Conservation (phyloP, 2,329 filamentous ascomycete species). For the Pestalotiopsis sp. region DNA sequence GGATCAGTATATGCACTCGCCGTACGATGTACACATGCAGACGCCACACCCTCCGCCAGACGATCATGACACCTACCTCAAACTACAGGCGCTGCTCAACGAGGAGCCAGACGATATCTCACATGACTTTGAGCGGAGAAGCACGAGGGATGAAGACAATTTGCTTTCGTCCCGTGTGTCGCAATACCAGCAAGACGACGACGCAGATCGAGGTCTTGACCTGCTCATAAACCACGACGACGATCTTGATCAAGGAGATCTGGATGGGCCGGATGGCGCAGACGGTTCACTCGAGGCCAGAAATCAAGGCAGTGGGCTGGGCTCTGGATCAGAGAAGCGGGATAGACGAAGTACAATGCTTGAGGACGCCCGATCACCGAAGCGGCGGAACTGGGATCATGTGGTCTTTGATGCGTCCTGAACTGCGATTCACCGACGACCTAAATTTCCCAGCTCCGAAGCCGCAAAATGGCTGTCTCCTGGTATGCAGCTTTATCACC, state of each 20-base stretch:
- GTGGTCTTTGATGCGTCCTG: conserved; percentile 14
- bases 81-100: conserved; percentile 56
- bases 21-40: conserved; percentile 23
- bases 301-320: conserved; percentile 2
- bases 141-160: conserved; percentile 15
- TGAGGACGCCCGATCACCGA: conserved; percentile 11
- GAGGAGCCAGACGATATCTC: conserved; percentile 36
- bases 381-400: conserved; percentile 17
- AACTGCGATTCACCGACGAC: background rate
- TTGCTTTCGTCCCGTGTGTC: conserved; percentile 12
- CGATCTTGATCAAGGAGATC: conserved; percentile 25
- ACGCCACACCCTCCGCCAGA: conserved; percentile 29
- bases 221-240: conserved; percentile 32
- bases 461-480: too few relatives aligned
- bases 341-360: conserved; percentile 2
- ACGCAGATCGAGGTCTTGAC: conserved; percentile 29
- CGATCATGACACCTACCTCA: conserved; percentile 41
- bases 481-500: too few relatives aligned
- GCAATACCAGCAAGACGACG: conserved; percentile 13
- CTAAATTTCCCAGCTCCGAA: too few relatives aligned
- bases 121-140: conserved; percentile 4
- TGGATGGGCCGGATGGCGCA: conserved; percentile 15
- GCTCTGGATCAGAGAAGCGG: conserved; percentile 4
- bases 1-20: conserved; percentile 17
- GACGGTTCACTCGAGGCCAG: conserved; percentile 6